These are phyloP conservation scores for Penicillium sp. DNA, from an alignment of 2,329 filamentous ascomycete genomes.

Conservation along the genomic window DNA sequence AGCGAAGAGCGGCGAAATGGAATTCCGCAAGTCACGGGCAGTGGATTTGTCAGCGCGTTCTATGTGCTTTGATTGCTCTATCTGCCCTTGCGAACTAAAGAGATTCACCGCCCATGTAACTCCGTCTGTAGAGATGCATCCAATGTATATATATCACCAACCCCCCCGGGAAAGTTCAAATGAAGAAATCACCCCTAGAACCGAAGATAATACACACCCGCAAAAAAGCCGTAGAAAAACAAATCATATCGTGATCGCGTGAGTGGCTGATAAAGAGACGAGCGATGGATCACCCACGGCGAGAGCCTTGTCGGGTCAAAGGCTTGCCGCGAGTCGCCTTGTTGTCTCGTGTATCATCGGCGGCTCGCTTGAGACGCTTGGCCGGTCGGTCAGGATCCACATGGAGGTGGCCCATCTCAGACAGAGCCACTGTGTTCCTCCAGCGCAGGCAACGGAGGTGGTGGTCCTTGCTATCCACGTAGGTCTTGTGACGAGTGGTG, in stretches of 20 bases:
- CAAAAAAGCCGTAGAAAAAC: constrained; percentile 3
- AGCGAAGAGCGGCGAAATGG: constrained; percentile 5
- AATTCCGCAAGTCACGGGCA: constrained; percentile 16
- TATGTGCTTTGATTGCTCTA: constrained; percentile 10
- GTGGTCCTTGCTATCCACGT: constrained; percentile 51
- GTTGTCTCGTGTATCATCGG: constrained; percentile 36
- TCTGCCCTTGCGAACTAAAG: neutral
- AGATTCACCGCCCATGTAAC: constrained; percentile 9
- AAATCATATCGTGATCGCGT: constrained; percentile 6
- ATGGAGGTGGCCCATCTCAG: constrained; percentile 56
- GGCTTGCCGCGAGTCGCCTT: constrained; percentile 46
- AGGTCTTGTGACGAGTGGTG: constrained; percentile 58
- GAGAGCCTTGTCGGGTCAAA: constrained; percentile 47
- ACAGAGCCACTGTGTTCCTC: constrained; percentile 58
- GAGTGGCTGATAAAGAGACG: neutral
- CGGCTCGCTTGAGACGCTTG: constrained; percentile 45
- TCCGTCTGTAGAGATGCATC: constrained; percentile 11
- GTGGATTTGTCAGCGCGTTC: constrained; percentile 19
- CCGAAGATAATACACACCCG: neutral
- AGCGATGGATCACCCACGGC: constrained; percentile 16
- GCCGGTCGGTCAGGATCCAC: constrained; percentile 51
- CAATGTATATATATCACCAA: constrained; percentile 15
- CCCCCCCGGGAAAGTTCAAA: constrained; percentile 1
- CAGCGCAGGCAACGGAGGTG: constrained; percentile 54
- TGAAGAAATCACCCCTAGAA: constrained; percentile 4